These are phyloP conservation scores for Sphagnum tenellum DNA, from an alignment of 225 moss, liverwort and hornwort genomes.

Conservation along the genomic window DNA sequence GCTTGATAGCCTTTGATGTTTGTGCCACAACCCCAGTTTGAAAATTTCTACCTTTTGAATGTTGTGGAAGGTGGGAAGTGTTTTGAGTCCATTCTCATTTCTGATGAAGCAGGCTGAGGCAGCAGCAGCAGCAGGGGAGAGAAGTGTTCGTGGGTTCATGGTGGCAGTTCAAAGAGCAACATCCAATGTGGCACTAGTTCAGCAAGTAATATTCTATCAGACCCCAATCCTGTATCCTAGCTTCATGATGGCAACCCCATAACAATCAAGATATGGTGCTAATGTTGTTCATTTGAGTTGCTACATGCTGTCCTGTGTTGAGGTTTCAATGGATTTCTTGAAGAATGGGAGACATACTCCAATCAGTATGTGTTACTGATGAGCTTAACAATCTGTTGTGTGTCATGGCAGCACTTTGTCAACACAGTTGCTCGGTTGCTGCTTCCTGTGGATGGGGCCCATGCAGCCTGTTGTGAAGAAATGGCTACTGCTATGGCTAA, in stretches of 20 bases:
- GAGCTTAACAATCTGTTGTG: too few relatives aligned
- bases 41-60: background rate
- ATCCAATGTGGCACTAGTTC: conserved; percentile 93
- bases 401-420: conserved; percentile 75
- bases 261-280: too few relatives aligned
- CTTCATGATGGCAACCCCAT: background rate
- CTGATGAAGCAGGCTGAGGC: conserved; percentile 75
- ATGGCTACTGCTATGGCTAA: conserved; percentile 99
- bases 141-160: conserved; percentile 95
- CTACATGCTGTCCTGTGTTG: background rate
- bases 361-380: too few relatives aligned
- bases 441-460: conserved; percentile 96
- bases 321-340: too few relatives aligned
- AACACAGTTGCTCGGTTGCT: conserved; percentile 87
- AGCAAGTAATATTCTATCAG: conserved; percentile 50
- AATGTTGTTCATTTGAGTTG: background rate
- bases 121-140: conserved; percentile 94
- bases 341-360: too few relatives aligned
- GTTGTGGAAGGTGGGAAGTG: background rate
- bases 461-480: conserved; percentile 99
- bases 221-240: background rate
- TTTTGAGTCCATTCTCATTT: too few relatives aligned
- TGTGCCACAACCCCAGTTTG: too few relatives aligned
- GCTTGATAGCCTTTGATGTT: background rate
- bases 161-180: conserved; percentile 98